A percentile compares a stretch with the other conserved stretches of the same genome.
Evolutionary conservation across 1,284 basidiomycete genomes (phyloP).

Genomic region (Ganoderma sp.): DNA sequence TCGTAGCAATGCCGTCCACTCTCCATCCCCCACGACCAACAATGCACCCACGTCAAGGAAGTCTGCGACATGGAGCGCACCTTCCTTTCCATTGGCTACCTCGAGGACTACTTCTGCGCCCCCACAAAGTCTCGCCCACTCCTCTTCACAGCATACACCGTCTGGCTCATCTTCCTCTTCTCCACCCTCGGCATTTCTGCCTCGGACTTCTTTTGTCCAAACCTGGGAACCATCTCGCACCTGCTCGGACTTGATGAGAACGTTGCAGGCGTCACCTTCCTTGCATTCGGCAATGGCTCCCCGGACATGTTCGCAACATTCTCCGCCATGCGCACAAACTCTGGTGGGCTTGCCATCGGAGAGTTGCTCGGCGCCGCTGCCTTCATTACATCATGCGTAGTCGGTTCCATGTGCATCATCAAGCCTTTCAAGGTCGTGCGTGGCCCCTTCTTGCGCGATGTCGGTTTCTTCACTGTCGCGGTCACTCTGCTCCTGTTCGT

Average conservation of each 20-base stretch:
- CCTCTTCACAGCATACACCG: conserved; percentile 63
- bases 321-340: conserved; percentile 86
- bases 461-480: conserved; percentile 89
- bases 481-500: conserved; percentile 78
- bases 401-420: conserved; percentile 95
- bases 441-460: conserved; percentile 88
- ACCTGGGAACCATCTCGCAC: conserved; percentile 85
- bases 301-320: conserved; percentile 96
- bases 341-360: conserved; percentile 91
- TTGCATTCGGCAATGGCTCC: conserved; percentile 93
- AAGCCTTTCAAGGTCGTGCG: conserved; percentile 87
- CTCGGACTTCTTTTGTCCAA: conserved; percentile 95
- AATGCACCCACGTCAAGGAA: conserved; percentile 67
- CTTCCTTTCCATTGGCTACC: conserved; percentile 72
- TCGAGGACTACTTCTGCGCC: conserved; percentile 73
- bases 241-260: conserved; percentile 87
- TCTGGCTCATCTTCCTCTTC: conserved; percentile 87
- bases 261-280: conserved; percentile 90
- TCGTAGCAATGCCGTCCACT: conserved; percentile 49
- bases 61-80: conserved; percentile 63
- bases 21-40: conserved; percentile 55
- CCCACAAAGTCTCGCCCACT: conserved; percentile 58
- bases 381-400: conserved; percentile 96
- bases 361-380: conserved; percentile 95
- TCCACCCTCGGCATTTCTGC: conserved; percentile 91